phyloP scores from a whole-genome alignment of 768 basidiomycete genomes.

The Tricholoma hemisulphureum region DNA sequence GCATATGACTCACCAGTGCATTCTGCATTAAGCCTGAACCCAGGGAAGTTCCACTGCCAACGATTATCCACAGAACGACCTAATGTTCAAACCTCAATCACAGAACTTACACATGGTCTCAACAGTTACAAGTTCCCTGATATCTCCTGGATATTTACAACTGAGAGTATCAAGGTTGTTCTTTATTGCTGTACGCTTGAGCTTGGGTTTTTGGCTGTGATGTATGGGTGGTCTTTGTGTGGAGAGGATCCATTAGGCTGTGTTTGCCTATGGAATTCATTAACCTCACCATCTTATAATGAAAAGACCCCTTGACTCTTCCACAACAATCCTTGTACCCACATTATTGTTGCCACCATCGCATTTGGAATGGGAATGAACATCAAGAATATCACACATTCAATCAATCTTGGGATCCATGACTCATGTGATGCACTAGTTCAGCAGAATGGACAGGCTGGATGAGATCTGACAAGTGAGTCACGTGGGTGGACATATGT shows the following conservation, averaged over 20 bases:
- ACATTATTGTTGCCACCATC: constrained; percentile 7
- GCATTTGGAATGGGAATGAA: constrained; percentile 11
- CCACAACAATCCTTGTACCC: neutral
- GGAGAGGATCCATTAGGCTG: neutral
- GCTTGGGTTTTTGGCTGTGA: neutral
- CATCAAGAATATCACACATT: constrained; percentile 6
- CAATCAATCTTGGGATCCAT: constrained; percentile 9
- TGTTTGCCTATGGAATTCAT: constrained; percentile 7
- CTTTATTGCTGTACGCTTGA: constrained; percentile 4
- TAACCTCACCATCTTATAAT: constrained; percentile 7
- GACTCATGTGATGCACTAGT: constrained; percentile 5
- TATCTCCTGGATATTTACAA: constrained; percentile 3
- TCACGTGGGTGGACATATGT: constrained; percentile 8
- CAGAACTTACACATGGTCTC: neutral
- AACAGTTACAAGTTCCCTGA: neutral
- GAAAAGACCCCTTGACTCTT: neutral
- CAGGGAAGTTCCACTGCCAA: neutral
- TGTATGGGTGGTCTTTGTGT: constrained; percentile 6
- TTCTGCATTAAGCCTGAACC: neutral
- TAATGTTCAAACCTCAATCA: constrained; percentile 2
- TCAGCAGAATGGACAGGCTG: constrained; percentile 9
- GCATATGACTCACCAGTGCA: neutral
- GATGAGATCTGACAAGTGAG: constrained; percentile 4
- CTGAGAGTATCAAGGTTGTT: neutral
- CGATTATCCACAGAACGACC: constrained; percentile 2